These are phyloP conservation scores for Dictyostelium citrinum DNA, from an alignment of 78 protist species.

Conservation along the genomic window DNA sequence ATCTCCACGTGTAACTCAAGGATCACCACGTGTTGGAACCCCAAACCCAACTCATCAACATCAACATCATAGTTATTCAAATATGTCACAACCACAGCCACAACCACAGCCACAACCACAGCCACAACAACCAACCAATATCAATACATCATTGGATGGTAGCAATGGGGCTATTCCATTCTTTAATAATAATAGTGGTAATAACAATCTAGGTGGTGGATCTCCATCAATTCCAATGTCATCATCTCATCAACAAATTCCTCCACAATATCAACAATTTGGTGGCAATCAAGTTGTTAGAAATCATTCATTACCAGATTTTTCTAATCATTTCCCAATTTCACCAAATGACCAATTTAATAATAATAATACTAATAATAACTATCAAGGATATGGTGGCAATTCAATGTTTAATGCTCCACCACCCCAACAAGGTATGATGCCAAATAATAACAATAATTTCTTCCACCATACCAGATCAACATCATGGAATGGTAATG, in stretches of 20 bases:
- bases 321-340: background rate
- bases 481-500: conserved; percentile 28
- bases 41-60: background rate
- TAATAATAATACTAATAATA: background rate
- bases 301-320: conserved; percentile 28
- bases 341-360: conserved; percentile 16
- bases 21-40: background rate
- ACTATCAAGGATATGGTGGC: conserved; percentile 10
- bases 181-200: background rate
- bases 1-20: background rate
- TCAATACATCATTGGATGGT: background rate
- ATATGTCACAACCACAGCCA: background rate
- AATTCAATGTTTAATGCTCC: background rate
- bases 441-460: background rate
- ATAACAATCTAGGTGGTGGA: background rate
- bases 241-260: background rate
- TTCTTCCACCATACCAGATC: conserved; percentile 14
- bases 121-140: background rate
- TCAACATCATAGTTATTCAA: background rate
- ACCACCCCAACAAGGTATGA: background rate
- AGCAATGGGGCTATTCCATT: conserved; percentile 15
- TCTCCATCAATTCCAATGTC: conserved; percentile 14
- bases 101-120: background rate
- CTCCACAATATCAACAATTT: background rate
- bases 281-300: background rate